Evolutionary conservation across 148 eudicot genomes (phyloP).

Genomic region (Chenopodium album): DNA sequence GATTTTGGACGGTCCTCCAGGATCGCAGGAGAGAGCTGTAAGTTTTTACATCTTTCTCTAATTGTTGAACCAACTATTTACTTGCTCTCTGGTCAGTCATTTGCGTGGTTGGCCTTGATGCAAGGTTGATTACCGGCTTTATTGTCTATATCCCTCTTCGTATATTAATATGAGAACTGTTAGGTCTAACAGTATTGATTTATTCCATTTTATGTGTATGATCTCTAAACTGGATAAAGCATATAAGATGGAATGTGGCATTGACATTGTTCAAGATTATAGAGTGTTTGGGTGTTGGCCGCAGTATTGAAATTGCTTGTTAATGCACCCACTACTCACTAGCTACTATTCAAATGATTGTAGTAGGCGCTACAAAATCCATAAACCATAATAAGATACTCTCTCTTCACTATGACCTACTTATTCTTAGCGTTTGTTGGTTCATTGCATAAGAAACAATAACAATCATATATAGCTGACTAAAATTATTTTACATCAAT

Average conservation of each 20-base stretch:
- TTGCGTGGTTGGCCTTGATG: conserved; percentile 1
- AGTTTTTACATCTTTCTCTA: conserved; percentile 33
- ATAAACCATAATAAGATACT: background rate
- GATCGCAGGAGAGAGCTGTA: conserved; percentile 88
- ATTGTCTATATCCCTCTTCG: background rate
- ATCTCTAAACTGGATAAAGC: background rate
- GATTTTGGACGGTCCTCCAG: conserved; percentile 95
- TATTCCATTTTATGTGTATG: background rate
- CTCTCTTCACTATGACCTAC: background rate
- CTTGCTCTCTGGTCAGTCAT: background rate
- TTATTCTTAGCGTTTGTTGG: background rate
- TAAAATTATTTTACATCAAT: background rate
- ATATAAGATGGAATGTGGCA: conserved; percentile 12
- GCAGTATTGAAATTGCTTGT: background rate
- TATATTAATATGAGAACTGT: background rate
- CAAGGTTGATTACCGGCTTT: background rate
- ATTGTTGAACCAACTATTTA: background rate
- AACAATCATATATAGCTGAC: background rate
- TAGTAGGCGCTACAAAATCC: background rate
- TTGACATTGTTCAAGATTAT: background rate
- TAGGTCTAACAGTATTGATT: background rate
- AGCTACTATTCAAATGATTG: background rate
- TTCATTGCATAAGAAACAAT: background rate
- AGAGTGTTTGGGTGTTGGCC: background rate
- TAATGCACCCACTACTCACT: background rate